phyloP scores from a whole-genome alignment of 129 eudicot genomes.

The Sambucus nigra region DNA sequence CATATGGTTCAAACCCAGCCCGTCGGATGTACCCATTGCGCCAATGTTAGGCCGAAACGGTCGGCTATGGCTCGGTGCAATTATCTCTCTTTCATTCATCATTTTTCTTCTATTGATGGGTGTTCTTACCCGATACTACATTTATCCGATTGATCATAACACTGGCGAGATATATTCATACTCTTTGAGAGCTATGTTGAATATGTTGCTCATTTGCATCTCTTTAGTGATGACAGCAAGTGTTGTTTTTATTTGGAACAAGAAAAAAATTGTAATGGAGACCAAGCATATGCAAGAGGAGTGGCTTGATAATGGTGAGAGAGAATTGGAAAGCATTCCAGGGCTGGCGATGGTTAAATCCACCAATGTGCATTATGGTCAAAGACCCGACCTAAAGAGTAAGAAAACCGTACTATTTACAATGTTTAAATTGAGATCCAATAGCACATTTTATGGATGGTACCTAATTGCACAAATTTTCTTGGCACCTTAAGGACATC shows the following conservation, averaged over 20 bases:
- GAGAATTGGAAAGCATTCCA: conserved; percentile 56
- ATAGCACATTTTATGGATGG: no score
- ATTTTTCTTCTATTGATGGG: conserved; percentile 36
- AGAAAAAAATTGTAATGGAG: conserved; percentile 24
- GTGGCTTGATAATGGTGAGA: conserved; percentile 14
- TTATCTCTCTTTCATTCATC: conserved; percentile 38
- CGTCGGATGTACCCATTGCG: conserved; percentile 33
- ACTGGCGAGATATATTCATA: conserved; percentile 18
- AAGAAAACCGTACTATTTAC: conserved; percentile 12
- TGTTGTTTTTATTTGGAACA: conserved; percentile 32
- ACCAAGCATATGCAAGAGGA: conserved; percentile 23
- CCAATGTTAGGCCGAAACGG: conserved; percentile 34
- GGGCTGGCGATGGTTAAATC: conserved; percentile 26
- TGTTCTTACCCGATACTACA: conserved; percentile 32
- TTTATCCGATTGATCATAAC: conserved; percentile 51
- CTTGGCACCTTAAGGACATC: no score
- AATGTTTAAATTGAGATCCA: background rate
- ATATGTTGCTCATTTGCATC: conserved; percentile 30
- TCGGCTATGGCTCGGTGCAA: conserved; percentile 51
- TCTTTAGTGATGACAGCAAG: conserved; percentile 29
- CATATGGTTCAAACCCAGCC: conserved; percentile 31
- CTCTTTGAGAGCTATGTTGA: conserved; percentile 19
- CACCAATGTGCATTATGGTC: conserved; percentile 37
- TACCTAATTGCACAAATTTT: no score
- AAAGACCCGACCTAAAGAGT: conserved; percentile 55